Percentiles rank a stretch among this genome's conserved stretches.
Evolutionary conservation across 345 rosid species (phyloP).

Genomic region (Tarenaya hassleriana): DNA sequence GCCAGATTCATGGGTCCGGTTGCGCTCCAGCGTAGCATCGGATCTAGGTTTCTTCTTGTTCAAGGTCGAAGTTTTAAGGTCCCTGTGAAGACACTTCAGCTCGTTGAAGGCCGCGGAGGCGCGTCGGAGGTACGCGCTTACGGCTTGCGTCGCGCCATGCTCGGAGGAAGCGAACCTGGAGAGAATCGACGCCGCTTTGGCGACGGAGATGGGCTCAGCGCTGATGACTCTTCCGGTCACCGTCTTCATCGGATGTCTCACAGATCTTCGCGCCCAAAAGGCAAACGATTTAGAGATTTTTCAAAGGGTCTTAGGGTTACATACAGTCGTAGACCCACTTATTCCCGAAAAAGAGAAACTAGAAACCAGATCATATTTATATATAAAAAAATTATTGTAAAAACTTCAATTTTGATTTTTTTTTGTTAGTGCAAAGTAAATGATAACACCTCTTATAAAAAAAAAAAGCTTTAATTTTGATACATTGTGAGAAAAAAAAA

Average conservation of each 20-base stretch:
- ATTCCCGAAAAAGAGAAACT: too few relatives aligned
- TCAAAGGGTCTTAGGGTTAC: not conserved
- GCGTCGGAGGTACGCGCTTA: constrained; percentile 42
- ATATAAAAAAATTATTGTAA: too few relatives aligned
- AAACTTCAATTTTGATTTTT: too few relatives aligned
- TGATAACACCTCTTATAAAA: too few relatives aligned
- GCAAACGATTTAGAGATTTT: constrained; percentile 15
- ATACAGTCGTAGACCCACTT: too few relatives aligned
- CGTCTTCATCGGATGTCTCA: constrained; percentile 35
- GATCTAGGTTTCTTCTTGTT: constrained; percentile 16
- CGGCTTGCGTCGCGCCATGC: constrained; percentile 47
- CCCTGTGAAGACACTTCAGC: constrained; percentile 30
- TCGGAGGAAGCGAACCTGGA: constrained; percentile 36
- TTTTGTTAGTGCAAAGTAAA: too few relatives aligned
- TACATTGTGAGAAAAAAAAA: too few relatives aligned
- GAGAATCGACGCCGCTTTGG: constrained; percentile 39
- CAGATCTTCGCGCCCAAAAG: constrained; percentile 14
- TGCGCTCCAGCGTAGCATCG: constrained; percentile 4
- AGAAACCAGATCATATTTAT: too few relatives aligned
- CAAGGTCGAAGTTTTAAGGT: constrained; percentile 13
- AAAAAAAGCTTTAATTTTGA: too few relatives aligned
- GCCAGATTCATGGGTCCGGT: constrained; percentile 7
- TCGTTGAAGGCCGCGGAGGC: constrained; percentile 36
- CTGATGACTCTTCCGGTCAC: constrained; percentile 32
- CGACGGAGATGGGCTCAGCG: constrained; percentile 26